phyloP scores from a whole-genome alignment of 2,329 filamentous ascomycete species.

The Aspergillus fijiensis region DNA sequence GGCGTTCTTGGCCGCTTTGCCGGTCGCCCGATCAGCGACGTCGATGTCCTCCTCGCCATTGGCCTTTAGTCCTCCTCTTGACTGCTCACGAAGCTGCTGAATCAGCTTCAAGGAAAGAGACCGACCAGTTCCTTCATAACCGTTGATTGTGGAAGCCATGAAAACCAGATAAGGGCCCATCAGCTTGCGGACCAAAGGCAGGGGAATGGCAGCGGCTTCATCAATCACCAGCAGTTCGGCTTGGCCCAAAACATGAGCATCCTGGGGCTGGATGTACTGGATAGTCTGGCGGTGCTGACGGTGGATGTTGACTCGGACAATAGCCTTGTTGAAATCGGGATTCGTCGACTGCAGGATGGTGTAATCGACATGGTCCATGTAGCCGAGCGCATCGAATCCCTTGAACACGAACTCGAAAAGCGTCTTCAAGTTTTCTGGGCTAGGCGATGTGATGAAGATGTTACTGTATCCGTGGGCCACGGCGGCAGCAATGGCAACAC shows the following conservation, averaged over 20 bases:
- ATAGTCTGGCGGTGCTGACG: slow-evolving; percentile 95
- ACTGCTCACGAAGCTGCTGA: slow-evolving; percentile 93
- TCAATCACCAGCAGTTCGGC: slow-evolving; percentile 95
- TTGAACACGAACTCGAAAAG: slow-evolving; percentile 98
- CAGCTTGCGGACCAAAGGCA: slow-evolving; percentile 87
- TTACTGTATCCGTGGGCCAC: slow-evolving; percentile 97
- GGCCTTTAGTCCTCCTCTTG: slow-evolving; percentile 61
- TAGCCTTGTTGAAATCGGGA: slow-evolving; percentile 98
- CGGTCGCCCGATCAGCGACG: slow-evolving; percentile 75
- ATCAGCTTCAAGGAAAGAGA: slow-evolving; percentile 95
- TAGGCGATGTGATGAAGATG: slow-evolving; percentile 97
- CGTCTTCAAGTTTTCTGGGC: slow-evolving; percentile 97
- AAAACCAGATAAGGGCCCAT: slow-evolving; percentile 98
- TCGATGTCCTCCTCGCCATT: slow-evolving; percentile 60
- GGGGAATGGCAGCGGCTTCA: slow-evolving; percentile 92
- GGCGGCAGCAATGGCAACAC: slow-evolving; percentile 89
- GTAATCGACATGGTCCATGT: slow-evolving; percentile 94
- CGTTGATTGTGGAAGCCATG: slow-evolving; percentile 99
- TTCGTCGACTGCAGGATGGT: slow-evolving; percentile 98
- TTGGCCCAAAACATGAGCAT: slow-evolving; percentile 90
- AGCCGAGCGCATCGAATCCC: slow-evolving; percentile 90
- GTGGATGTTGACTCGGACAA: slow-evolving; percentile 94
- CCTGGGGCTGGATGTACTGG: slow-evolving; percentile 96
- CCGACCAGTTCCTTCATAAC: slow-evolving; percentile 94
- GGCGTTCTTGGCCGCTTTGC: slow-evolving; percentile 65